Percentiles rank a stretch among this genome's conserved stretches.
Evolutionary conservation across 495 filamentous ascomycete species (phyloP).

Genomic region (Neurospora africana): DNA sequence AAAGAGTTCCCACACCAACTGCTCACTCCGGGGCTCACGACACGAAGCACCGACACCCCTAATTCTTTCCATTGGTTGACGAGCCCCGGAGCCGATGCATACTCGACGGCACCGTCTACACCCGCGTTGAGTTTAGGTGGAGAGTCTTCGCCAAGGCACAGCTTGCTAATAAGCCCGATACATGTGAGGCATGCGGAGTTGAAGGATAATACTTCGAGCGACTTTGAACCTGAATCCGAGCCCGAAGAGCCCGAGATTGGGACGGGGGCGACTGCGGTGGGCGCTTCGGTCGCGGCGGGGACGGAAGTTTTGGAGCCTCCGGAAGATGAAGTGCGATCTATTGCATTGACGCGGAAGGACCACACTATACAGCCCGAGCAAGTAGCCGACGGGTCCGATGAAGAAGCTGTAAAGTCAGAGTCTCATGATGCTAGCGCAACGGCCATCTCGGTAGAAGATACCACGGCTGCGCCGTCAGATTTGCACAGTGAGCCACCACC

Average conservation of each 20-base stretch:
- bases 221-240: slow-evolving; percentile 6
- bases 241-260: slow-evolving; percentile 12
- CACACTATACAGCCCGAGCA: neutral
- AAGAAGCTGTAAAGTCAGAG: neutral
- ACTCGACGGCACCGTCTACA: slow-evolving; percentile 29
- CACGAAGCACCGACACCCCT: slow-evolving; percentile 3
- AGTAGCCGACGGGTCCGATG: neutral
- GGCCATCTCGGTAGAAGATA: neutral
- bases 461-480: neutral
- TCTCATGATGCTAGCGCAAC: neutral
- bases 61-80: neutral
- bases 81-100: slow-evolving; percentile 11
- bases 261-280: neutral
- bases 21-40: slow-evolving; percentile 2
- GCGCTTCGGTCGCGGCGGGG: neutral
- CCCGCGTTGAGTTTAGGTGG: slow-evolving; percentile 25
- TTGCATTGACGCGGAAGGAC: neutral
- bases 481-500: slow-evolving; percentile 2
- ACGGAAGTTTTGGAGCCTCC: neutral
- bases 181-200: slow-evolving; percentile 7
- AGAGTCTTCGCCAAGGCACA: slow-evolving; percentile 27
- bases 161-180: slow-evolving; percentile 20
- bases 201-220: slow-evolving; percentile 6
- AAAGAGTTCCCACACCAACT: slow-evolving; percentile 5
- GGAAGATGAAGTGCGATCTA: neutral